Evolutionary conservation across 345 rosid genomes (phyloP), one percentile per base, ranked within the genome.

Genomic region (Rhodomyrtus tomentosa): DNA sequence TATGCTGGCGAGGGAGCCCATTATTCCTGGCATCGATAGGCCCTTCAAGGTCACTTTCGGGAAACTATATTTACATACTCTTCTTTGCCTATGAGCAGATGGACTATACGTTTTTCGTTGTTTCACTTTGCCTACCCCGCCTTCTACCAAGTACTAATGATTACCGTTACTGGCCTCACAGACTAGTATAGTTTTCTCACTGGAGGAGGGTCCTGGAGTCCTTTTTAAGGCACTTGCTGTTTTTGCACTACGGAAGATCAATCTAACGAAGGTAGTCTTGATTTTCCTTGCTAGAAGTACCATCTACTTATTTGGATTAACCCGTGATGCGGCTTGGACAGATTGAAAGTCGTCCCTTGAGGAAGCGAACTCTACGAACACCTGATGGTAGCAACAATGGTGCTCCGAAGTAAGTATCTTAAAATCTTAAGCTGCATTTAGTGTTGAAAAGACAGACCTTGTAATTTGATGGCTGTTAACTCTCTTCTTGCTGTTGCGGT

Each of bases 211-310:
- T 81, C 98, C 99, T 54, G 99, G 99, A 72, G 89, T 93, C 80
- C 99, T 97, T 87, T 97, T 97, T 91, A 97, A 97, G 91, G 99
- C 99, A 83, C 99, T 97, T 88, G 98, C 99, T 83, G 99, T 96
- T 83, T 97, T 97, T 93, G 96, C 99, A 82, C 91, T 94, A 49
- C 90, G 99, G 86, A 90, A 94, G 87, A 93, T 97, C 85, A 97
- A 97, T 90, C 98, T 97, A 84, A 93, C 95, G 25, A 96, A 97
- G 95, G 98, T 93, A 53, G 48, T 56, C 45, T 50, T 52, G 16
- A 22, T n/a, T 48, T 83, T 72, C 48, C 50, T 72, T 45, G 10
- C 21, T 36, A 36, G 84, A 45, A 27, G 25, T 81, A 29, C 83
- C 18, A 27, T 55, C 40, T 9, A 50, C 25, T 32, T 55, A 24